Base-by-base conservation (phyloP, 768 basidiomycete species). In the Gymnopilus dilepis region DNA sequence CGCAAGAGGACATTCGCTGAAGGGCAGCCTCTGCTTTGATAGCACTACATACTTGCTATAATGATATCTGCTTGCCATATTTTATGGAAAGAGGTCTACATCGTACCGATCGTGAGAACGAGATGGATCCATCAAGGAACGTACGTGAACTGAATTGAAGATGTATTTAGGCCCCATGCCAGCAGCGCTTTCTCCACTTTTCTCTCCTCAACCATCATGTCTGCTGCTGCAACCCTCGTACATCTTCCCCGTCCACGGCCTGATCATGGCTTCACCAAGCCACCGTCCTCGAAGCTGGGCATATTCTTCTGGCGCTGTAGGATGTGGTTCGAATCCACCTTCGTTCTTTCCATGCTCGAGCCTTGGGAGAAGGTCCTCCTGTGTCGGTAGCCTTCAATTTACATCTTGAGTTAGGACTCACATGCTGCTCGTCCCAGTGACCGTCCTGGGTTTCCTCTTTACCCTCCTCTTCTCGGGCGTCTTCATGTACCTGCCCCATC, bases 261-360 rank as follows among this genome's bases (percentile, higher is more conserved):
- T 22, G 61, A 68, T 52, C 65, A 68, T 51, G 47, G 19, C 9
- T 67, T 68, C 30, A 69, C 67, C 37, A 61, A 57, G 17, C 71
- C 63, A 15, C 79, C 78, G 8, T 68, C 74, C 5, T 77, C 76
- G 3, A 70, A 68, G 48, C 41, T 79, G 15, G 77, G 70, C 0
- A 57, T 74, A 3, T 81, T 79, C 60, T 70, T 81, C 31, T 83
- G 82, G 83, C 76, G 80, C 34, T 69, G 71, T 38, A 74, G 79
- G 61, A 81, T 84, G 76, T 84, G 82, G 82, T 78, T 84, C 57
- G 82, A 83, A 72, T 73, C 80, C n/a, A 85, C 83, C 0, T 83
- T 85, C 63, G 82, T 77, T 22, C 71, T 85, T 31, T 80, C 80
- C 7, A 79, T 83, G 76, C 76, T 85, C 54, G 84, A 85, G 64